Evolutionary conservation across 805 yeast genomes (phyloP).

Genomic region (Yamadazyma phyllophila): DNA sequence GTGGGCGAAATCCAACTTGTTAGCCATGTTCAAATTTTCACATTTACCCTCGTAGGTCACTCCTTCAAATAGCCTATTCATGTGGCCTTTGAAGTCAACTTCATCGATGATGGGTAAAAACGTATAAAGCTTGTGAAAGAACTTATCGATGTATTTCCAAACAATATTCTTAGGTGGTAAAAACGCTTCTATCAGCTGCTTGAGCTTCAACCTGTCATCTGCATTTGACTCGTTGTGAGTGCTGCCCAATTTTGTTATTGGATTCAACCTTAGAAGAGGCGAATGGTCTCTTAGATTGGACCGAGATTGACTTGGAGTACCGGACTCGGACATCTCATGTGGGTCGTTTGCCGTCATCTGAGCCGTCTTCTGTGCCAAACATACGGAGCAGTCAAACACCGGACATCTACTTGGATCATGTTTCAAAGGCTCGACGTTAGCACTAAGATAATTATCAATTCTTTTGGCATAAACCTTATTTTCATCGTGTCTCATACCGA

Average conservation of each 20-base stretch:
- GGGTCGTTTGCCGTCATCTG: neutral
- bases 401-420: constrained; percentile 2
- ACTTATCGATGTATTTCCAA: constrained; percentile 53
- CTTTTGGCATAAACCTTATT: constrained; percentile 5
- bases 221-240: neutral
- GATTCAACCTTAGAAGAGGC: neutral
- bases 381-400: neutral
- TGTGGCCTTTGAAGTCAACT: constrained; percentile 24
- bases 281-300: neutral
- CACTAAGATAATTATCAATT: constrained; percentile 1
- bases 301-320: too few relatives aligned
- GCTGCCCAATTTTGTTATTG: neutral
- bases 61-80: constrained; percentile 19
- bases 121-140: constrained; percentile 43
- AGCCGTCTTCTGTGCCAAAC: neutral
- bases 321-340: too few relatives aligned
- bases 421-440: constrained; percentile 10
- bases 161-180: constrained; percentile 55
- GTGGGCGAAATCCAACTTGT: constrained; percentile 33
- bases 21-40: constrained; percentile 18
- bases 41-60: constrained; percentile 13
- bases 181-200: constrained; percentile 18
- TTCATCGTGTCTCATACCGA: constrained; percentile 1
- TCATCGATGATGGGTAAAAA: constrained; percentile 47
- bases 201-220: constrained; percentile 17